These are phyloP conservation scores for Candida vartiovaarae DNA, from an alignment of 805 yeast genomes.

Conservation along the genomic window DNA sequence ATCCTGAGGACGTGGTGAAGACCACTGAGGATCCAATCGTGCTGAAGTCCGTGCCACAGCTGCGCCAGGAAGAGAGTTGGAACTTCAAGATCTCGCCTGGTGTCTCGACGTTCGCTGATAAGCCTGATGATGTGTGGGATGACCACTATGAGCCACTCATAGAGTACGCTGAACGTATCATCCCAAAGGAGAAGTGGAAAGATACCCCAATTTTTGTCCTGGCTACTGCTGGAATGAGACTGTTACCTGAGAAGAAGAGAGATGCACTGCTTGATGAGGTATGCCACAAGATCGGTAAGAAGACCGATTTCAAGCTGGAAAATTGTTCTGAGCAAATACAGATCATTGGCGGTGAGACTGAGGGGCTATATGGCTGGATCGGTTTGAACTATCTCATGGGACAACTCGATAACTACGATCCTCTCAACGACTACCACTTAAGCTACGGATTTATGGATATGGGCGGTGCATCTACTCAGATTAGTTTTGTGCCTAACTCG, in stretches of 20 bases:
- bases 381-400: constrained; percentile 81
- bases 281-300: constrained; percentile 47
- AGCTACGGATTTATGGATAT: constrained; percentile 95
- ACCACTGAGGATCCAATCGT: constrained; percentile 25
- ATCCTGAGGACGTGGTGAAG: constrained; percentile 32
- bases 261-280: constrained; percentile 48
- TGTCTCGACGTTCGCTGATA: constrained; percentile 57
- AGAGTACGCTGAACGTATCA: constrained; percentile 57
- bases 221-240: constrained; percentile 96
- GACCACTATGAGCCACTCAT: constrained; percentile 63
- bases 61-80: constrained; percentile 63
- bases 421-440: constrained; percentile 30
- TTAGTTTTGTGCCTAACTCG: constrained; percentile 82
- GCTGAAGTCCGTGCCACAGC: constrained; percentile 58
- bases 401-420: constrained; percentile 44
- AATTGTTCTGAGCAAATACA: constrained; percentile 68
- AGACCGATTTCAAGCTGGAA: constrained; percentile 46
- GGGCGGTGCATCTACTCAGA: constrained; percentile 98
- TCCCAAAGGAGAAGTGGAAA: constrained; percentile 53
- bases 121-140: constrained; percentile 54
- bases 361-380: constrained; percentile 95
- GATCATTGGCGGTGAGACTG: constrained; percentile 89
- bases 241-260: constrained; percentile 51
- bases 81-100: constrained; percentile 75
- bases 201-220: constrained; percentile 84